Base-by-base conservation (phyloP, 306 rosid genomes). In the Potentilla sterilis region DNA sequence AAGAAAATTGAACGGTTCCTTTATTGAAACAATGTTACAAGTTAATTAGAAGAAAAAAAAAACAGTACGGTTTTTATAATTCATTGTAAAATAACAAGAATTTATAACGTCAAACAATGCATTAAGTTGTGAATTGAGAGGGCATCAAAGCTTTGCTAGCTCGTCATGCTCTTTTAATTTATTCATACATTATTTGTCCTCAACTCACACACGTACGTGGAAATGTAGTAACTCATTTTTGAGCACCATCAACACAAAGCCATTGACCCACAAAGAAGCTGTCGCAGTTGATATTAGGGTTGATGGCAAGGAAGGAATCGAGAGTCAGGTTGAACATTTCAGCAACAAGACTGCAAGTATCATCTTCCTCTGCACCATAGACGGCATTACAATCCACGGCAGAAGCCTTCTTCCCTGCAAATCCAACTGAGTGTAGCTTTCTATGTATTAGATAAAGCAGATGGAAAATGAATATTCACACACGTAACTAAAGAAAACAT, bases 211-310 rank as follows among this genome's bases (percentile, higher is more conserved):
- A 28, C 12, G 22, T 16, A 37, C n/a, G 35, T 34, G 28, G 37
- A 34, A 14, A 5, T 32, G 41, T 32, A 32, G 67, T 1, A 61
- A 15, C 67, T 62, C 42, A 64, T 24, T 37, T 16, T 6, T 18
- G 11, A 35, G 42, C 15, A 22, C 43, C 73, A 6, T 46, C 41
- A 46, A 0, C 3, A 34, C 74, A 69, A 28, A 69, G 58, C 74
- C 74, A 69, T 47, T 69, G 59, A 28, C 74, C 74, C 28, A 28
- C 59, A 47, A 69, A 69, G 58, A 69, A 0, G 59, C 24, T 24
- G 14, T 69, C 0, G 7, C 74, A 69, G 22, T 32, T 32, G 74
- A 46, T 41, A 69, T 69, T 46, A 69, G 74, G 74, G 16, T 69
- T 69, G 41, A 69, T 32, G n/a, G 19, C 1, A 15, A 32, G 41